Percentiles rank a stretch among this genome's conserved stretches.
Evolutionary conservation across 805 yeast species (phyloP).

Genomic region (Spathaspora girioi): DNA sequence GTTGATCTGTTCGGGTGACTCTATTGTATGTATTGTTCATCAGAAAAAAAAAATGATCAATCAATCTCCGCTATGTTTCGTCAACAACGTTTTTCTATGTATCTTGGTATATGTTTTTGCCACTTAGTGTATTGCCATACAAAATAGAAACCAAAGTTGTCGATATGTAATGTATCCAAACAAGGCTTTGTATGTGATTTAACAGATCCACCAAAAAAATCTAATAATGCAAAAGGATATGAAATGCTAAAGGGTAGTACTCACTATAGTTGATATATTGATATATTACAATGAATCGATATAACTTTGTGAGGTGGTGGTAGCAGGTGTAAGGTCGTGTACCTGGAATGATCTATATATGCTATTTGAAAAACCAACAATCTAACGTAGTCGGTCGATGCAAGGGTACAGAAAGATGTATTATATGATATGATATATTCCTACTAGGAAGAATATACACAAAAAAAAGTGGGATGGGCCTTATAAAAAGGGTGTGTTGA

Average conservation of each 20-base stretch:
- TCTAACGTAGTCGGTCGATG: neutral
- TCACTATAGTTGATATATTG: neutral
- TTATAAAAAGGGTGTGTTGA: neutral
- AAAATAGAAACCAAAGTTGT: neutral
- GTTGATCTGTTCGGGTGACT: slow-evolving; percentile 1
- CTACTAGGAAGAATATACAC: neutral
- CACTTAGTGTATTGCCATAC: neutral
- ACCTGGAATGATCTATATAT: neutral
- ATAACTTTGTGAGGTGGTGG: neutral
- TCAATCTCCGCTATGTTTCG: neutral
- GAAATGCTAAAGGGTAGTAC: neutral
- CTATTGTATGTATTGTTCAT: slow-evolving; percentile 9
- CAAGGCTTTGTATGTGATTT: neutral
- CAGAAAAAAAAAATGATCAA: neutral
- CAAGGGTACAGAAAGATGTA: neutral
- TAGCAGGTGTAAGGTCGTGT: neutral
- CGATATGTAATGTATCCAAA: neutral
- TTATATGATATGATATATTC: neutral
- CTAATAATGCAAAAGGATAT: neutral
- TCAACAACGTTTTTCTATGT: neutral
- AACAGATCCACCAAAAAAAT: neutral
- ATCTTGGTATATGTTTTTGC: neutral
- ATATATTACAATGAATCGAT: too few relatives aligned
- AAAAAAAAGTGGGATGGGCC: neutral
- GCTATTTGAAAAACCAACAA: neutral